A percentile compares a stretch with the other conserved stretches of the same genome.
These are phyloP conservation scores for Candida hungchunana DNA, from an alignment of 805 yeast species.

Conservation along the genomic window DNA sequence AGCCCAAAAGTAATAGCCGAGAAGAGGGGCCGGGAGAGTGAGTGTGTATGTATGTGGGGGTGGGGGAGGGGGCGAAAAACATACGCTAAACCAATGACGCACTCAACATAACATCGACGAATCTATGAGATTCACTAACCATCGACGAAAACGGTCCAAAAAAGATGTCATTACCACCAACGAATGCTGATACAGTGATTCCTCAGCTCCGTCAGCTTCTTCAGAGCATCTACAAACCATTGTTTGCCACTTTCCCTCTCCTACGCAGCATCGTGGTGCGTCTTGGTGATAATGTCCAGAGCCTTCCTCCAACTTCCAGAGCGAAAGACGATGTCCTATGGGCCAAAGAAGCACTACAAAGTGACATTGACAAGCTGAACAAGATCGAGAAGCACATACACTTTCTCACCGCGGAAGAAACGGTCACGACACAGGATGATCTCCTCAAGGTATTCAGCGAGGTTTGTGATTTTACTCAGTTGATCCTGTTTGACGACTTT, in stretches of 20 bases:
- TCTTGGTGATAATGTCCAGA: constrained; percentile 1
- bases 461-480: constrained; percentile 15
- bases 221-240: constrained; percentile 8
- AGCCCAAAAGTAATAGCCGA: too few species aligned
- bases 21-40: too few species aligned
- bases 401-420: constrained; percentile 20
- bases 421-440: constrained; percentile 19
- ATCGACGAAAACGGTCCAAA: too few species aligned
- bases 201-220: constrained; percentile 10
- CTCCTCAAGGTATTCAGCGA: constrained; percentile 17
- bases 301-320: background rate
- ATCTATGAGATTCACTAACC: too few species aligned
- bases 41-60: too few species aligned
- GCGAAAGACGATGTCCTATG: constrained; percentile 18
- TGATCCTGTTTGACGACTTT: constrained; percentile 17
- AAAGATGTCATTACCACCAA: constrained; percentile 16
- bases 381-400: constrained; percentile 14
- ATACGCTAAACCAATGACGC: too few species aligned
- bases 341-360: constrained; percentile 14
- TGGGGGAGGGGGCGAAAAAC: too few species aligned
- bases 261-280: constrained; percentile 11
- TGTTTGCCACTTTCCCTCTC: constrained; percentile 14
- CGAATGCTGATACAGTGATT: constrained; percentile 14
- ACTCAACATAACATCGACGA: too few species aligned
- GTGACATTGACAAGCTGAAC: constrained; percentile 12